Conservation (phyloP, 1,284 basidiomycete species). For the Moesziomyces sp. region DNA sequence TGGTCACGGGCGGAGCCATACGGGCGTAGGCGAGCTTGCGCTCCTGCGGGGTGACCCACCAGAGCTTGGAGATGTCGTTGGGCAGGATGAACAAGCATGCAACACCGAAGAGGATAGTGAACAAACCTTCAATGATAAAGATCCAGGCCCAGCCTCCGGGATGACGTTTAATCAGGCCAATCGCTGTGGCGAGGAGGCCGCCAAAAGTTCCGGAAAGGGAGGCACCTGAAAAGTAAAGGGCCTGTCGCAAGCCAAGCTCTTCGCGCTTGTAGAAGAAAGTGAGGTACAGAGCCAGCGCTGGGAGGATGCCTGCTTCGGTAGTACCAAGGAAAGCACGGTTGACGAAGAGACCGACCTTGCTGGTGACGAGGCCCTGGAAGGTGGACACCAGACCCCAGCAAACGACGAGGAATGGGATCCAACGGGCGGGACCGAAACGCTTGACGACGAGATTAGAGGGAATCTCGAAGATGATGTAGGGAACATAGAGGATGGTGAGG, state of each 20-base stretch:
- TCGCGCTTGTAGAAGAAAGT: constrained; percentile 62
- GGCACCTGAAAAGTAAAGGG: constrained; percentile 62
- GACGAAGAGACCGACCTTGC: constrained; percentile 55
- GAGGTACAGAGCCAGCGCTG: constrained; percentile 57
- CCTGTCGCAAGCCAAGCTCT: constrained; percentile 60
- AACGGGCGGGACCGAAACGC: constrained; percentile 48
- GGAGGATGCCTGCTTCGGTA: constrained; percentile 55
- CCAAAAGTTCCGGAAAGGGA: constrained; percentile 58
- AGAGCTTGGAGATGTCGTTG: constrained; percentile 48
- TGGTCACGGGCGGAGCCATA: constrained; percentile 26
- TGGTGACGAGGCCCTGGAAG: constrained; percentile 54
- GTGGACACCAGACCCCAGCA: constrained; percentile 58
- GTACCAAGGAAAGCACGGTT: constrained; percentile 60
- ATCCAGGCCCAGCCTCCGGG: constrained; percentile 57
- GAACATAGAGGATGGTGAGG: constrained; percentile 58
- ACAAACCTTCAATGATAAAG: constrained; percentile 61
- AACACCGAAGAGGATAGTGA: constrained; percentile 57
- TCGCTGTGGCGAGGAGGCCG: constrained; percentile 60
- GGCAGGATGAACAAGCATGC: constrained; percentile 52
- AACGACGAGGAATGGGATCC: constrained; percentile 56
- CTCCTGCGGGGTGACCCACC: constrained; percentile 52
- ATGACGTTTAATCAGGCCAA: constrained; percentile 50
- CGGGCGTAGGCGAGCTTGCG: constrained; percentile 48
- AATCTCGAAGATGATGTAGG: constrained; percentile 65
- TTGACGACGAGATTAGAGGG: constrained; percentile 60